phyloP scores from a whole-genome alignment of 441 rosid species.

The Dalechampia spathulata region DNA sequence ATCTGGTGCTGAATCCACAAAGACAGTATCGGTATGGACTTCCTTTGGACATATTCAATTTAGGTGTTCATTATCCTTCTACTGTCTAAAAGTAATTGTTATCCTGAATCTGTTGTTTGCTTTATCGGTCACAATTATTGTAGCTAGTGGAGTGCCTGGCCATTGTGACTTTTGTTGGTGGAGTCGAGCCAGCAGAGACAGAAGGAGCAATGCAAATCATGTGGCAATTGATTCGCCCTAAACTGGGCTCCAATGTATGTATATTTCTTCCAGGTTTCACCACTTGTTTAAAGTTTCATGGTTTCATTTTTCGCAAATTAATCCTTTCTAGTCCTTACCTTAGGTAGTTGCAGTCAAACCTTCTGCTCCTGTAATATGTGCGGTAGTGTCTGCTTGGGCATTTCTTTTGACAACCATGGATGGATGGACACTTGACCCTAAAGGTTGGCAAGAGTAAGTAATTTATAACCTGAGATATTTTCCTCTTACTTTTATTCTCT shows the following conservation, averaged over 20 bases:
- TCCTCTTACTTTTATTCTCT: no score
- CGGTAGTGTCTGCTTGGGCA: slow-evolving; percentile 90
- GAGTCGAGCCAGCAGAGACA: slow-evolving; percentile 55
- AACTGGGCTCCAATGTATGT: slow-evolving; percentile 79
- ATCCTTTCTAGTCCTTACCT: slow-evolving; percentile 3
- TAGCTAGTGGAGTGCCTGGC: slow-evolving; percentile 85
- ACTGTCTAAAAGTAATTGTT: slow-evolving; percentile 8
- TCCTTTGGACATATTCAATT: background rate
- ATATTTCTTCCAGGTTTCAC: no score
- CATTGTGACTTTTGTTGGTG: slow-evolving; percentile 72
- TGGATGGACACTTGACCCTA: slow-evolving; percentile 48
- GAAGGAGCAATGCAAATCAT: slow-evolving; percentile 76
- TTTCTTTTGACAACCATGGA: slow-evolving; percentile 74
- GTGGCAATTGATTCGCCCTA: slow-evolving; percentile 92
- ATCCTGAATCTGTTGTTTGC: no score
- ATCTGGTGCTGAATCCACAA: slow-evolving; percentile 44
- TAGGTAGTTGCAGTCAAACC: slow-evolving; percentile 71
- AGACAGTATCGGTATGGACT: slow-evolving; percentile 48
- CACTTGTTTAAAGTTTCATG: no score
- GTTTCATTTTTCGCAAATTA: background rate
- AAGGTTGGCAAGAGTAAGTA: slow-evolving; percentile 78
- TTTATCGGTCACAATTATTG: slow-evolving; percentile 12
- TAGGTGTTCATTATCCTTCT: background rate
- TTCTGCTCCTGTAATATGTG: slow-evolving; percentile 47
- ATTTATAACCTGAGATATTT: background rate